A percentile compares a stretch with the other conserved stretches of the same genome.
phyloP scores from a whole-genome alignment of 306 rosid genomes.

The Senna tora region DNA sequence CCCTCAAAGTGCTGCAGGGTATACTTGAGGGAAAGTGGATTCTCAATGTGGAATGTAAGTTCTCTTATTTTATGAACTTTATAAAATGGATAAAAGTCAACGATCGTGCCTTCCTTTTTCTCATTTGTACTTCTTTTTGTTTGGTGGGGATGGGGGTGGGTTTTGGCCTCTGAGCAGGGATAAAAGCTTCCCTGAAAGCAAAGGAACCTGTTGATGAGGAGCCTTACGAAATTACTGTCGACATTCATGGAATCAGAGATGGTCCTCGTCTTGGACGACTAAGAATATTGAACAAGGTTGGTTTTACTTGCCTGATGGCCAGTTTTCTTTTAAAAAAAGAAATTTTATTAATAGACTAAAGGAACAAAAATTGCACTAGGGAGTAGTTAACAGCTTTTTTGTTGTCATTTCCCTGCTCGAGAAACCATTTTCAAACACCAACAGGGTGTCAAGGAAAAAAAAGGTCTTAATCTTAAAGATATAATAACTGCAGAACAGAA shows the following conservation, averaged over 20 bases:
- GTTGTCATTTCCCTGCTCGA: not conserved
- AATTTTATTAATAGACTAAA: not conserved
- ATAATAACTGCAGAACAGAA: constrained; percentile 11
- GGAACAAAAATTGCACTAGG: constrained; percentile 1
- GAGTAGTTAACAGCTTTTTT: not conserved
- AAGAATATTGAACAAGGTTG: constrained; percentile 75
- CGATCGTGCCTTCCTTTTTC: constrained; percentile 7
- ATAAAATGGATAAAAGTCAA: not conserved
- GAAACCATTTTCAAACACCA: constrained; percentile 6
- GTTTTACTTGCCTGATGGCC: constrained; percentile 14
- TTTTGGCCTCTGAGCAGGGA: constrained; percentile 60
- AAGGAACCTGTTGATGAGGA: constrained; percentile 70
- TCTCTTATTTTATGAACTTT: constrained; percentile 6
- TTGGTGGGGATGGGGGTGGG: constrained; percentile 6
- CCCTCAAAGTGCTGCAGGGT: constrained; percentile 88
- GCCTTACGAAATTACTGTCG: constrained; percentile 65
- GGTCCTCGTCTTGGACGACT: constrained; percentile 90
- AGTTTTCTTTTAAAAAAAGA: not conserved
- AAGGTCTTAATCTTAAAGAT: not conserved
- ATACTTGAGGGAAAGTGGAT: constrained; percentile 96
- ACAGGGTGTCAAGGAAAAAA: not conserved
- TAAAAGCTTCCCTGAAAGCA: constrained; percentile 68
- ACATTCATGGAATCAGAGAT: constrained; percentile 72
- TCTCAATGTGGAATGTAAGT: constrained; percentile 70
- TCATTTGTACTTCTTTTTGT: not conserved